Conservation (phyloP, 2,329 filamentous ascomycete species). For the Pseudogymnoascus sp. region DNA sequence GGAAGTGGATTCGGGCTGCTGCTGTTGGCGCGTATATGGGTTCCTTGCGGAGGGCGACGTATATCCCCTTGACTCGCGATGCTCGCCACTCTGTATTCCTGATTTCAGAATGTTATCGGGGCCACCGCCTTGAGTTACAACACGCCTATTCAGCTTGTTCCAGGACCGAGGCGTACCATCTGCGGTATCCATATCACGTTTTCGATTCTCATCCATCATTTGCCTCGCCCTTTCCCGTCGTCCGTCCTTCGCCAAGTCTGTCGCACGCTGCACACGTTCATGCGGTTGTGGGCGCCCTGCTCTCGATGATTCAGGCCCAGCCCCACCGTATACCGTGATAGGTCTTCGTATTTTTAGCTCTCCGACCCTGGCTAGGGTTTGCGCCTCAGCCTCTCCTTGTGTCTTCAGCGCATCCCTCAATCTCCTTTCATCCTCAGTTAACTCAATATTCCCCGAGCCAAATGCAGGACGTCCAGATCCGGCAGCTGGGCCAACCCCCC, state of each 20-base stretch:
- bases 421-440: constrained; percentile 1
- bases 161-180: neutral
- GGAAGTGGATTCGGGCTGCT: neutral
- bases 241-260: neutral
- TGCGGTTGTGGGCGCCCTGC: constrained; percentile 16
- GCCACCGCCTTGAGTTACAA: neutral
- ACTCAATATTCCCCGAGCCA: constrained; percentile 1
- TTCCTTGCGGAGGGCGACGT: neutral
- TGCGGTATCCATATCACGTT: neutral
- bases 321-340: constrained; percentile 16
- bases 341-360: constrained; percentile 13
- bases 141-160: neutral
- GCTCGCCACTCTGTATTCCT: neutral
- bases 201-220: neutral
- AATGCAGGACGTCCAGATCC: neutral
- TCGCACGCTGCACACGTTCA: neutral
- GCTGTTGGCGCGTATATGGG: neutral
- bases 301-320: constrained; percentile 22
- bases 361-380: constrained; percentile 5
- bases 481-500: neutral
- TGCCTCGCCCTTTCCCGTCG: neutral
- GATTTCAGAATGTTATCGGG: neutral
- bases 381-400: constrained; percentile 11
- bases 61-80: neutral
- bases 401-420: constrained; percentile 17